Conservation (phyloP, 106 monocot genomes). For the Chionographis japonica region DNA sequence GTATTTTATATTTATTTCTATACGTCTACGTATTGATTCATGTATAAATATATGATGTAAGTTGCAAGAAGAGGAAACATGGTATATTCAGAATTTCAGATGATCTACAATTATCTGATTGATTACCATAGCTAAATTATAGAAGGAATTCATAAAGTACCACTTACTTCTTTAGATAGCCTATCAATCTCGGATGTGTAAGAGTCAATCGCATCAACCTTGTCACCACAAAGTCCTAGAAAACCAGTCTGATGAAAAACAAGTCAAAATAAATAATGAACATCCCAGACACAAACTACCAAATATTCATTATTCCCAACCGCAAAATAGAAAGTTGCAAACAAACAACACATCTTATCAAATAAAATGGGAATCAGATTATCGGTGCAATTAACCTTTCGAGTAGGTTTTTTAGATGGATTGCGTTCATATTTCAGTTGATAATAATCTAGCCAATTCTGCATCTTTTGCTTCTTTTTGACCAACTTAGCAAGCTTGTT, state of each 20-base stretch:
- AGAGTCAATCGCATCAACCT: slow-evolving; percentile 84
- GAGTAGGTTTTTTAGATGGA: slow-evolving; percentile 35
- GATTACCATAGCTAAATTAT: too few species aligned
- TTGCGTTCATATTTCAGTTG: slow-evolving; percentile 43
- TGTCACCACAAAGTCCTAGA: slow-evolving; percentile 71
- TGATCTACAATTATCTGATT: too few species aligned
- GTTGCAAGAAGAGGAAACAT: too few species aligned
- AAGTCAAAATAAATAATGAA: background rate
- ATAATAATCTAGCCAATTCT: slow-evolving; percentile 46
- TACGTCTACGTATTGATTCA: too few species aligned
- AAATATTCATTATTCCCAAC: background rate
- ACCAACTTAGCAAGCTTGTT: slow-evolving; percentile 47
- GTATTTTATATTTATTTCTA: too few species aligned
- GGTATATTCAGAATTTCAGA: too few species aligned
- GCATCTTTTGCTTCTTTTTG: slow-evolving; percentile 29
- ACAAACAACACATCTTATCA: background rate
- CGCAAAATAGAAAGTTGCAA: background rate
- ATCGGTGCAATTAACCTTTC: slow-evolving; percentile 20
- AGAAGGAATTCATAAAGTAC: background rate
- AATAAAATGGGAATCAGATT: background rate
- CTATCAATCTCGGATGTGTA: slow-evolving; percentile 73
- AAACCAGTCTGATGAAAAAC: slow-evolving; percentile 65
- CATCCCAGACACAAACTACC: slow-evolving; percentile 15
- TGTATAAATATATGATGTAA: too few species aligned
- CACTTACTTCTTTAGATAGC: slow-evolving; percentile 71